Evolutionary conservation across 352 stramenopile genomes (phyloP), one percentile per base, ranked within the genome.

Genomic region (Peronospora destructor): DNA sequence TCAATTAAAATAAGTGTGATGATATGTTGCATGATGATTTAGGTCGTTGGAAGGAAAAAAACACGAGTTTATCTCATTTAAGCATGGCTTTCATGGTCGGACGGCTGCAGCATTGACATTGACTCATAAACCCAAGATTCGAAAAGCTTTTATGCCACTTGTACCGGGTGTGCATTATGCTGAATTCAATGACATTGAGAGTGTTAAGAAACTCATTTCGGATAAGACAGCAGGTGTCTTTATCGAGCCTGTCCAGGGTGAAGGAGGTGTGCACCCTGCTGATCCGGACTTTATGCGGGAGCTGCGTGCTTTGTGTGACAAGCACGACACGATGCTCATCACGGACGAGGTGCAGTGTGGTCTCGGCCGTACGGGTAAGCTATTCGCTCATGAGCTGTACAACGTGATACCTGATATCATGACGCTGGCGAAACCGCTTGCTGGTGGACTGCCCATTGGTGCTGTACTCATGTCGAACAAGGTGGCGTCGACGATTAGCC

Each of bases 261-360:
- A 98, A 68, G 94, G 95, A 35, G 95, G 95, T 10, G 92, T 98
- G 52, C 84, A 86, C 55, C 90, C 93, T 13, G 94, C 89, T 6
- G 86, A 83, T n/a, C 59, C 61, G 4, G 84, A 92, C 43, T 98
- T 97, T 68, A 95, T 98, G 56, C 53, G 53, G 3, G 78, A 84
- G 10, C 71, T 97, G 35, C 77, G 95, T 14, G 68, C 86, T 26
- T 61, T 98, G 12, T 97, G 89, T 61, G 89, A 98, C 61, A 92
- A 97, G 51, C 84, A 87, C 56, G 87, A 90, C 47, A 87, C 97
- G 14, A 73, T 99, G 35, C 71, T 99, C 45, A 99, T 99, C 64
- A 90, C 83, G n/a, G 96, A 99, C 76, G 96, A 99, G 76, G 95
- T 99, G 21, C 96, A 99, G 76, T 85, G 93, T 33, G 96, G 96